These are phyloP conservation scores for Trypanosoma lewisi DNA, from an alignment of 208 protist species.

Conservation along the genomic window DNA sequence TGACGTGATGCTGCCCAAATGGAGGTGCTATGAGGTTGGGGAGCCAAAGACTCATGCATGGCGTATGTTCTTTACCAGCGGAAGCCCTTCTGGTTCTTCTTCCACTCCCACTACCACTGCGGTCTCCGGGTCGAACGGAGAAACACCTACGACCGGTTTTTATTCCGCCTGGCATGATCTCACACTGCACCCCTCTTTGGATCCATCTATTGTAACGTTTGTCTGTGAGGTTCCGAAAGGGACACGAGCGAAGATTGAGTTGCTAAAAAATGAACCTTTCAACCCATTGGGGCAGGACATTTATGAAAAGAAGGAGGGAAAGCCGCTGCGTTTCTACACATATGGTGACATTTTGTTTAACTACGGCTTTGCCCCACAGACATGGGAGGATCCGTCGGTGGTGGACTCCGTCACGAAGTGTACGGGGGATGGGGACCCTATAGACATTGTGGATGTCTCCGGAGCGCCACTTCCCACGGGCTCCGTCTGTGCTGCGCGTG, in stretches of 20 bases:
- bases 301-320: slow-evolving; percentile 41
- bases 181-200: slow-evolving; percentile 31
- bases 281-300: slow-evolving; percentile 94
- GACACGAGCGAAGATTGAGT: slow-evolving; percentile 92
- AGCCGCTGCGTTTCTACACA: slow-evolving; percentile 75
- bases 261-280: slow-evolving; percentile 80
- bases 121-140: too few species aligned
- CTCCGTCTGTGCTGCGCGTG: slow-evolving; percentile 52
- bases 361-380: slow-evolving; percentile 95
- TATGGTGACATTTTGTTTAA: slow-evolving; percentile 93
- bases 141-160: not conserved
- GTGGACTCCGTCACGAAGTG: slow-evolving; percentile 52
- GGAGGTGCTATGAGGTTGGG: slow-evolving; percentile 19
- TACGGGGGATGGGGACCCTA: slow-evolving; percentile 86
- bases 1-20: slow-evolving; percentile 19
- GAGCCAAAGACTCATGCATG: slow-evolving; percentile 43
- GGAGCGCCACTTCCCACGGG: slow-evolving; percentile 32
- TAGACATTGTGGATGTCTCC: slow-evolving; percentile 90
- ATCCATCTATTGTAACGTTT: slow-evolving; percentile 52
- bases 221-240: slow-evolving; percentile 88
- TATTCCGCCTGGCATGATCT: slow-evolving; percentile 80
- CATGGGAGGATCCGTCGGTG: slow-evolving; percentile 83
- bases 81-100: too few species aligned
- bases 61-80: slow-evolving; percentile 51
- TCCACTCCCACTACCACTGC: too few species aligned